phyloP scores from a whole-genome alignment of 805 yeast genomes.

The Cyberlindnera veronae region DNA sequence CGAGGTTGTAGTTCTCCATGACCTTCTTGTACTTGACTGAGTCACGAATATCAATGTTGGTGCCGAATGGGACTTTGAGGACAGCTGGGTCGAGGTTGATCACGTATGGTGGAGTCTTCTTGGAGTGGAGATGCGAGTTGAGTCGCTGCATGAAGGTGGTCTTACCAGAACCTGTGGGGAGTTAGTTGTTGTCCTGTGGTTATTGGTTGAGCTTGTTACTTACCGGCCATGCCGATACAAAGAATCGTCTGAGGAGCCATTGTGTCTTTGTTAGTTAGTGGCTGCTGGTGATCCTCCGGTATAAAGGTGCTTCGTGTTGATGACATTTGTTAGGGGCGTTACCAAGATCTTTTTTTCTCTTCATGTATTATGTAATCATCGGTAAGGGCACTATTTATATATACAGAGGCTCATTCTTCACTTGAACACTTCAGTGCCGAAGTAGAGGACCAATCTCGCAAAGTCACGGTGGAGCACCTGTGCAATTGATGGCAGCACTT shows the following conservation, averaged over 20 bases:
- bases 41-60: constrained; percentile 94
- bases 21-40: constrained; percentile 93
- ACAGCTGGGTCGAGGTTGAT: constrained; percentile 97
- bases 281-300: too few relatives aligned
- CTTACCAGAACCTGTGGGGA: constrained; percentile 63
- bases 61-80: constrained; percentile 85
- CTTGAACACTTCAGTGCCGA: constrained; percentile 10
- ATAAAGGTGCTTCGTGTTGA: too few relatives aligned
- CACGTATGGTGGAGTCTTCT: constrained; percentile 79
- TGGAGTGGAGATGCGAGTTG: constrained; percentile 79
- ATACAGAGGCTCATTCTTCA: too few relatives aligned
- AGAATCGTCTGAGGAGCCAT: constrained; percentile 41
- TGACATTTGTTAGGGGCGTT: too few relatives aligned
- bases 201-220: constrained; percentile 1
- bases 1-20: constrained; percentile 91
- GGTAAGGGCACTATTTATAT: too few relatives aligned
- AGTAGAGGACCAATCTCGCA: constrained; percentile 16
- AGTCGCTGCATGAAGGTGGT: constrained; percentile 96
- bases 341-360: too few relatives aligned
- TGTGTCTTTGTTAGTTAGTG: too few relatives aligned
- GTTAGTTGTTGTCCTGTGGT: not conserved
- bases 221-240: constrained; percentile 65
- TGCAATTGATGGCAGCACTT: constrained; percentile 18
- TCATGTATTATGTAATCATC: too few relatives aligned
- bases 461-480: constrained; percentile 20